Percentiles rank a stretch among this genome's conserved stretches.
Evolutionary conservation across 2,329 filamentous ascomycete species (phyloP).

Genomic region (Nakataea oryzae): DNA sequence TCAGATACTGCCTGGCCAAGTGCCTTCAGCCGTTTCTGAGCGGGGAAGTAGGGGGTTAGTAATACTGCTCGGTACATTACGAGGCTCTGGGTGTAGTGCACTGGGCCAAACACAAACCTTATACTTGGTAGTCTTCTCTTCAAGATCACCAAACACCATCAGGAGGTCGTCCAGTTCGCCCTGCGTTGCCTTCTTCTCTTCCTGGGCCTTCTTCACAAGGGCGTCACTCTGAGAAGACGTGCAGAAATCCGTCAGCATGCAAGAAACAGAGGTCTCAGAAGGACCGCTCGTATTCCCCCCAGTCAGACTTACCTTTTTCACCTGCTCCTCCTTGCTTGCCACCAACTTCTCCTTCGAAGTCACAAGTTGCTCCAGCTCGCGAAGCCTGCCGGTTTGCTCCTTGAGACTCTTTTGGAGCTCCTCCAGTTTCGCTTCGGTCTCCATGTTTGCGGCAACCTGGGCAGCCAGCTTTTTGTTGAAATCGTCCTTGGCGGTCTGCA

Average conservation of each 20-base stretch:
- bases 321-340: slow-evolving; percentile 15
- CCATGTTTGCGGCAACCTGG: slow-evolving; percentile 7
- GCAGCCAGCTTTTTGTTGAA: slow-evolving; percentile 28
- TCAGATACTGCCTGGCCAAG: slow-evolving; percentile 66
- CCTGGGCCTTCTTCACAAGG: slow-evolving; percentile 38
- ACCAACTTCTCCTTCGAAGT: slow-evolving; percentile 22
- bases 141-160: slow-evolving; percentile 70
- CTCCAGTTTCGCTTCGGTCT: slow-evolving; percentile 10
- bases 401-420: slow-evolving; percentile 19
- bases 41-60: slow-evolving; percentile 8
- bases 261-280: not conserved
- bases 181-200: slow-evolving; percentile 54
- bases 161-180: slow-evolving; percentile 71
- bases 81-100: not conserved
- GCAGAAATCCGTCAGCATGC: not conserved
- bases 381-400: slow-evolving; percentile 8
- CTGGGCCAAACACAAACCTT: slow-evolving; percentile 45
- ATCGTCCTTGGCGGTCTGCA: slow-evolving; percentile 44
- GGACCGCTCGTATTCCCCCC: not conserved
- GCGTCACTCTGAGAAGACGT: slow-evolving; percentile 17
- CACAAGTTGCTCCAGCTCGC: slow-evolving; percentile 11
- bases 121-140: slow-evolving; percentile 66
- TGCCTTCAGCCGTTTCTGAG: slow-evolving; percentile 47
- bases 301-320: slow-evolving; percentile 13
- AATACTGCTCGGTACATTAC: not conserved